Evolutionary conservation across 164 flowering plant genomes (phyloP).

Genomic region (Santalum album): DNA sequence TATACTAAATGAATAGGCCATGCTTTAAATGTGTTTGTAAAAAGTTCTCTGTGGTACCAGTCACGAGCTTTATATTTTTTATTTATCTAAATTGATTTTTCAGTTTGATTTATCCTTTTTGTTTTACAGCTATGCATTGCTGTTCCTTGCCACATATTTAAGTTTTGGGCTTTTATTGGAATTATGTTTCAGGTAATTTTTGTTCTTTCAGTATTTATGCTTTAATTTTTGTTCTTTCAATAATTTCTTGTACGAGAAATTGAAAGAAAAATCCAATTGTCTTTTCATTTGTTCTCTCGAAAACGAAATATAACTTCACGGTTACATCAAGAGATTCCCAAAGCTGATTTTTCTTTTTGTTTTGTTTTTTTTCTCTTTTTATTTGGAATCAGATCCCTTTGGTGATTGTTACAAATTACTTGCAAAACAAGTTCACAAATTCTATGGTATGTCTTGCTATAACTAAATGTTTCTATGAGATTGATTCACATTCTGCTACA

Average conservation of each 20-base stretch:
- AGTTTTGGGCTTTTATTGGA: slow-evolving; percentile 91
- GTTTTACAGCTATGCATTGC: slow-evolving; percentile 70
- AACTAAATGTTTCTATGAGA: no score
- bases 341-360: neutral
- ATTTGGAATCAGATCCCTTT: slow-evolving; percentile 56
- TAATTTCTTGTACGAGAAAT: neutral
- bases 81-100: no score
- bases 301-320: no score
- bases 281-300: neutral
- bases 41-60: slow-evolving; percentile 1
- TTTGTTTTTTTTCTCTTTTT: neutral
- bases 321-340: neutral
- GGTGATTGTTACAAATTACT: slow-evolving; percentile 66
- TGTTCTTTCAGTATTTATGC: neutral
- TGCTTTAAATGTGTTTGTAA: neutral
- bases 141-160: slow-evolving; percentile 92
- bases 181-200: slow-evolving; percentile 78
- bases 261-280: neutral
- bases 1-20: no score
- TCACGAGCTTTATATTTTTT: no score
- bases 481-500: neutral
- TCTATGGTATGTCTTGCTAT: slow-evolving; percentile 46
- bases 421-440: slow-evolving; percentile 64
- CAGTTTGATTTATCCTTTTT: no score
- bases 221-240: neutral